Evolutionary conservation across 2,329 filamentous ascomycete genomes (phyloP), one percentile per base, ranked within the genome.

Genomic region (Phyllosticta paracitricarpa): DNA sequence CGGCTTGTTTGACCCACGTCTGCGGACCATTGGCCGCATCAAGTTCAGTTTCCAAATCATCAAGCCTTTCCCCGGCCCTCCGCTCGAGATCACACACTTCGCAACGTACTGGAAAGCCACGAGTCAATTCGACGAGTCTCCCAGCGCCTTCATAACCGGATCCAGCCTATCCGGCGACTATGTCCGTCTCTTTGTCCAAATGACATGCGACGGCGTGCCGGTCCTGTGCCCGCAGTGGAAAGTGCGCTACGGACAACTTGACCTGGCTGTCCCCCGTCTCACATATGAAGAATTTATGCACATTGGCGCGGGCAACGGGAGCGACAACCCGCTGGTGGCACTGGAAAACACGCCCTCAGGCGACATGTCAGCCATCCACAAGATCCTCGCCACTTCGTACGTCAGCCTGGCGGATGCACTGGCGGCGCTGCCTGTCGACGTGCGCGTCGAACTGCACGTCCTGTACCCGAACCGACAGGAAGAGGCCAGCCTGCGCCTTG

Each of bases 31-130:
- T 69, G 94, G 94, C 5, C 89, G 96, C 69, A 90, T 97, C 66
- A 91, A 86, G 65, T 99, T 99, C 78, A 89, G 89, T 65, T 96
- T 91, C 61, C 92, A 97, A 71, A 91, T 97, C 26, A 95, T 99
- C 72, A 97, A 96, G 70, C 94, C 94, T 0, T 99, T 97, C 77
- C 85, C 87, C 64, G 93, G 94, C 7, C 88, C 91, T 63, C 91
- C 94, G 3, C 79, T 99, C 24, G 94, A 99, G 73, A 97, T 99
- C 63, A 96, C 94, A 1, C 92, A 97, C 70, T 99, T 97, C 68
- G 94, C 96, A 65, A 97, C 94, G 0, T 99, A 99, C 75, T 99
- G 94, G 94, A 99, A 97, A 75, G 93, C 93, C 0, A 99, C 94
- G 1, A 96, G 91, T 69, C 91, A 96, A 67, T 83, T 94, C 56